Evolutionary conservation across 768 basidiomycete genomes (phyloP), one percentile per base, ranked within the genome.

Genomic region (Aureoboletus auriporus): DNA sequence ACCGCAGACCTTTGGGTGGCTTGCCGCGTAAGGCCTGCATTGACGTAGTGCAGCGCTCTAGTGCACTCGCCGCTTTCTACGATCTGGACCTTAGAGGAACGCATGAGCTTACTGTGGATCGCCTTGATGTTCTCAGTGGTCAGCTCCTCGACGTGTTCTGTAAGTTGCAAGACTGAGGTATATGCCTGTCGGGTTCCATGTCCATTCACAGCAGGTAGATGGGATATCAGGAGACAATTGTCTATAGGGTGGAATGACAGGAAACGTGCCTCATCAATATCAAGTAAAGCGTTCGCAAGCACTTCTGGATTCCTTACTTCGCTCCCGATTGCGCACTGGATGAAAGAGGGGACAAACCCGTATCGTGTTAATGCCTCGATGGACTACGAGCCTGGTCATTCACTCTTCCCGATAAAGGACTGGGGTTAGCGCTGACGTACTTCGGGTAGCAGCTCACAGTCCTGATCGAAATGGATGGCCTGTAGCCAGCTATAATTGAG

Each of bases 401-500:
- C 17, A 47, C 11, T 37, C 28, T 16, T 33, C 11, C 35, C 7
- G 11, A 39, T 8, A 13, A 37, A 39, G 13, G 17, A 45, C 31
- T 10, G 28, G 31, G 12, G 40, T 16, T 0, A 14, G 20, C 8
- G 36, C 11, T 2, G 33, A 52, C 63, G 27, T 33, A 60, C 64
- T 43, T 60, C 43, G n/a, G 44, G 20, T 2, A 40, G 33, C 23
- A 66, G 58, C 20, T 59, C 40, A 17, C 61, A 66, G 16, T 49
- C 57, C 28, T 66, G 62, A 42, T 66, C 65, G 20, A 67, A 42
- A 43, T 61, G 51, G 8, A 66, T 35, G 17, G 63, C 61, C 38
- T 67, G 63, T 17, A 69, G 30, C 65, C 60, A 68, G 31, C 49
- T 51, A 39, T 63, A 61, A 31, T 69, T 68, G 35, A 67, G 50